Conservation (phyloP, 2,329 filamentous ascomycete genomes). For the Talaromyces verruculosus region DNA sequence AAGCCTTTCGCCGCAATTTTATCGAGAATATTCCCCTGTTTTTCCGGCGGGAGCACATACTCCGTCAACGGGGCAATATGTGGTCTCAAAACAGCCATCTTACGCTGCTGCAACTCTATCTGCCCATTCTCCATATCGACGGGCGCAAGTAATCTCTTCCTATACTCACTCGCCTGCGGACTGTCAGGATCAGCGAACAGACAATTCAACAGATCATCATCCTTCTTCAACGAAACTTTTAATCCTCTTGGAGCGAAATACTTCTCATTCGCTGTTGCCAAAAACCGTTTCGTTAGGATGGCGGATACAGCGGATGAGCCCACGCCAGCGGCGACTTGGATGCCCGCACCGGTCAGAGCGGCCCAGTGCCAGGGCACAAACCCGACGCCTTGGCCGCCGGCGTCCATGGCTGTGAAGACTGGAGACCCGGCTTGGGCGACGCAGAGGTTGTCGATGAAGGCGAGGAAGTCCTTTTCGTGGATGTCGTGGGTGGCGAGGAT, state of each 20-base stretch:
- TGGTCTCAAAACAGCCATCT: conserved; percentile 15
- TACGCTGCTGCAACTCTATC: conserved; percentile 5
- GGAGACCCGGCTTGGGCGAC: conserved; percentile 21
- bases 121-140: neutral
- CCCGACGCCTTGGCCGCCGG: conserved; percentile 19
- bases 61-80: conserved; percentile 8
- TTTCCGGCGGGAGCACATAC: conserved; percentile 2
- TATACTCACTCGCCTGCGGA: neutral
- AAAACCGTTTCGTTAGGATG: conserved; percentile 15
- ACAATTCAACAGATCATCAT: conserved; percentile 11
- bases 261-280: conserved; percentile 1
- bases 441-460: conserved; percentile 23
- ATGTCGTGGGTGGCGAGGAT: conserved; percentile 18
- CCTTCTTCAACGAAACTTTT: conserved; percentile 15
- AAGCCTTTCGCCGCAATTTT: conserved; percentile 7
- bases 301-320: conserved; percentile 5
- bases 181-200: neutral
- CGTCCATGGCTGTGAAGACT: conserved; percentile 17
- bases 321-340: conserved; percentile 14
- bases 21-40: conserved; percentile 13
- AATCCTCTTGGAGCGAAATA: conserved; percentile 14
- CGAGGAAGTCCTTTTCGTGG: conserved; percentile 19
- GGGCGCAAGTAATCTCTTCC: neutral
- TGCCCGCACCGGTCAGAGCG: neutral
- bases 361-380: conserved; percentile 22